phyloP scores from a whole-genome alignment of 108 stramenopile species.

The Cyclotella cryptica region DNA sequence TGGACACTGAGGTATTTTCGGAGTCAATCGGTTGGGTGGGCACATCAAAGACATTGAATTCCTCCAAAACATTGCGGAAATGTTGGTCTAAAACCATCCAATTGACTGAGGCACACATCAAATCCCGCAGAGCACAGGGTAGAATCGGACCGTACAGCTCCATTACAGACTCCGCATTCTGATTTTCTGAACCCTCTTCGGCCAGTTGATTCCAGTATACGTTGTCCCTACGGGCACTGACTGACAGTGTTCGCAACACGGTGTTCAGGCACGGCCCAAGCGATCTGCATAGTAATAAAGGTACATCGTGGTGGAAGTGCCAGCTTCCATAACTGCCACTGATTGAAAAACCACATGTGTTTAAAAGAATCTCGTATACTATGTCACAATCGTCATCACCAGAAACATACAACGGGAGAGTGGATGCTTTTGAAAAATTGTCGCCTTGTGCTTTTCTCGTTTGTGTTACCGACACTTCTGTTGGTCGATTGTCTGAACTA shows the following conservation, averaged over 20 bases:
- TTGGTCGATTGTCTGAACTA: constrained; percentile 24
- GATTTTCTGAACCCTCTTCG: neutral
- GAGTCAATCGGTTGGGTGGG: constrained; percentile 6
- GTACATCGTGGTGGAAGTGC: constrained; percentile 51
- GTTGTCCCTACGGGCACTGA: constrained; percentile 43
- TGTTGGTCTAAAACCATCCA: constrained; percentile 27
- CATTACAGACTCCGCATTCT: constrained; percentile 23
- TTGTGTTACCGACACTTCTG: constrained; percentile 36
- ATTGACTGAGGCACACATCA: constrained; percentile 46
- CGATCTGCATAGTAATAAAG: constrained; percentile 59
- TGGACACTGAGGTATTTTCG: neutral
- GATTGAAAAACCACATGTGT: constrained; percentile 51
- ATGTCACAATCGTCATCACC: constrained; percentile 67
- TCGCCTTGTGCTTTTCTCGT: constrained; percentile 22
- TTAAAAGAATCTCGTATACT: constrained; percentile 71
- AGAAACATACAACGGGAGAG: constrained; percentile 39
- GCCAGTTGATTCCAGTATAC: constrained; percentile 32
- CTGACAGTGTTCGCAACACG: constrained; percentile 46
- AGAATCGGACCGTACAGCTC: constrained; percentile 63
- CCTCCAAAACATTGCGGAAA: neutral
- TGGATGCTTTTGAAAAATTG: neutral
- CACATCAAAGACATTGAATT: constrained; percentile 5
- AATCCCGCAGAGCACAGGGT: constrained; percentile 64
- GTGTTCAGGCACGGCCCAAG: constrained; percentile 66
- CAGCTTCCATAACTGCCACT: neutral